A percentile compares a stretch with the other conserved stretches of the same genome.
These are phyloP conservation scores for Dillenia turbinata DNA, from an alignment of 164 flowering plant species.

Conservation along the genomic window DNA sequence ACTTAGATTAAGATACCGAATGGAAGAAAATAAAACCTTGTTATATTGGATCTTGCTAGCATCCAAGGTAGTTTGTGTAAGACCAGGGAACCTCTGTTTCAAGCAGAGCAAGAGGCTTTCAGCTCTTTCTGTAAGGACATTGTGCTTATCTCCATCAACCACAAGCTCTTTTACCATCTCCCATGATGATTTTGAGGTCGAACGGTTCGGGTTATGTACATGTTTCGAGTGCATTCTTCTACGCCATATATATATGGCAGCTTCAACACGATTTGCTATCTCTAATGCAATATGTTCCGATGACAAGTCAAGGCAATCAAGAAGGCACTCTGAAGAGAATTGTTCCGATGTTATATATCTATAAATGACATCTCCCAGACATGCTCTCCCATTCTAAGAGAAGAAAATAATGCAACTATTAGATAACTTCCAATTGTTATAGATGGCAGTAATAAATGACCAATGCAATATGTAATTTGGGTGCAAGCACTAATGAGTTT, in stretches of 20 bases:
- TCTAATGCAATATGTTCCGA: constrained; percentile 85
- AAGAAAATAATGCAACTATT: no score
- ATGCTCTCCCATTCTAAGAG: constrained; percentile 78
- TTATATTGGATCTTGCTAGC: constrained; percentile 91
- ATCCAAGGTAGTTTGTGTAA: constrained; percentile 83
- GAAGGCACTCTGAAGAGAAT: constrained; percentile 90
- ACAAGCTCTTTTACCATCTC: constrained; percentile 82
- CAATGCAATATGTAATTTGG: no score
- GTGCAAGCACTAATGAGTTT: no score
- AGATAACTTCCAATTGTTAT: no score
- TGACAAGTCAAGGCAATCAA: constrained; percentile 86
- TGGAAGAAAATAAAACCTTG: constrained; percentile 44
- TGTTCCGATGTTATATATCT: constrained; percentile 86
- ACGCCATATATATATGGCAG: constrained; percentile 82
- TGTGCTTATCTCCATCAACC: constrained; percentile 81
- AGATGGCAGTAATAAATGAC: no score
- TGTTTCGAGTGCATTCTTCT: constrained; percentile 49
- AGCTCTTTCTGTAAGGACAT: constrained; percentile 79
- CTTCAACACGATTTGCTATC: constrained; percentile 89
- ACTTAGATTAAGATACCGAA: background rate
- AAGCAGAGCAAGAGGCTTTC: constrained; percentile 78
- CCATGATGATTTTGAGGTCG: constrained; percentile 79
- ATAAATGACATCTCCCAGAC: constrained; percentile 84
- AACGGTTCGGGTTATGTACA: constrained; percentile 31
- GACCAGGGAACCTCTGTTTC: constrained; percentile 86